Evolutionary conservation across 164 flowering plant genomes (phyloP), one percentile per base, ranked within the genome.

Genomic region (Nymphaea thermarum): DNA sequence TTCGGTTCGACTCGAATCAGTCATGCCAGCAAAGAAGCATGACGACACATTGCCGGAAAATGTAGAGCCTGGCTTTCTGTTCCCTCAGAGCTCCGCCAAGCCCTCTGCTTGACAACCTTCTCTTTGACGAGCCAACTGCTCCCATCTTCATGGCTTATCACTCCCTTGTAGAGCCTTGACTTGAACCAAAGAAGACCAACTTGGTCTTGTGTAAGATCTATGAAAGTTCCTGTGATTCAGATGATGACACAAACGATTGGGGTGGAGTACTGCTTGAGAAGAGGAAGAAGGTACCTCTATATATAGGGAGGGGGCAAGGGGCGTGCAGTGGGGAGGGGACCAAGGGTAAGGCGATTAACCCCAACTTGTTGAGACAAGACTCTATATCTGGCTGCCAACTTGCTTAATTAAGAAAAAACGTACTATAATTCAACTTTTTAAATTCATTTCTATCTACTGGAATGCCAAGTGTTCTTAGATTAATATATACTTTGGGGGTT

Each of bases 21-120:
- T 68, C 70, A 44, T 68, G 70, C 70, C 70, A 68, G 55, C 70
- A 68, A 16, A 68, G 55, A 64, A 68, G 70, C 70, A 68, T 68
- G 42, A 68, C 65, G 16, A 68, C 70, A 41, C 70, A 68, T 17
- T 64, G 64, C 53, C 70, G 17, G 64, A 68, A 60, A 41, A 68
- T 68, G 42, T 68, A 68, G 65, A 68, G 89, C 64, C 70, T 60
- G 25, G 70, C 70, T 62, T 51, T 60, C 53, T 61, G 70, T 70
- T 87, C 85, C 67, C 80, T 79, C 3, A 87, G 78, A 55, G 79
- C 77, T 16, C 82, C 85, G 63, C 93, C 87, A 55, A 85, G 74
- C n/a, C 86, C 88, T 75, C 77, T 82, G 74, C 82, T 80, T 8
- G 83, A 71, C 6, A 80, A 42, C 71, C 82, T 78, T 66, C 83